A percentile compares a stretch with the other conserved stretches of the same genome.
These are phyloP conservation scores for Calonectria fujianensis DNA, from an alignment of 2,329 filamentous ascomycete genomes.

Conservation along the genomic window DNA sequence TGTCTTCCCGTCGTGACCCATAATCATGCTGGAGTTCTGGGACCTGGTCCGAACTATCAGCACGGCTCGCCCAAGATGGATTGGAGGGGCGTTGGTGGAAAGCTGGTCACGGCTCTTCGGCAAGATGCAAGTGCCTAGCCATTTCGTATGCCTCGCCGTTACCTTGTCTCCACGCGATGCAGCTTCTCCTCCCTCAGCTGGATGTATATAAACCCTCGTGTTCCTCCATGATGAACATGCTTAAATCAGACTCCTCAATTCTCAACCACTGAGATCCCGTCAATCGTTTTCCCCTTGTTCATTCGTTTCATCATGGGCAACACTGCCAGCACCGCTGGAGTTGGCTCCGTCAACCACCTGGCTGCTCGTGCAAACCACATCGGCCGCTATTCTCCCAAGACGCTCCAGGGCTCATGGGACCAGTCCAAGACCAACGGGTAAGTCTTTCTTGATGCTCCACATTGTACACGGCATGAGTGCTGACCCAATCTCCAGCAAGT, in stretches of 20 bases:
- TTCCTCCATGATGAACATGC: constrained; percentile 25
- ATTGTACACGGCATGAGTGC: not conserved
- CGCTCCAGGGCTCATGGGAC: constrained; percentile 43
- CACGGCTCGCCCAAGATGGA: constrained; percentile 18
- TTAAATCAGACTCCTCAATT: constrained; percentile 25
- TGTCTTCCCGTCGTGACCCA: constrained; percentile 5
- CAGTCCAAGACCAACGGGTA: constrained; percentile 53
- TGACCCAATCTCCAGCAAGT: constrained; percentile 57
- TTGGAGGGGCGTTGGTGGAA: not conserved
- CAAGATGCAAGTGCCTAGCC: constrained; percentile 10
- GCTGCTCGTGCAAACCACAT: constrained; percentile 32
- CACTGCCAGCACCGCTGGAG: constrained; percentile 40
- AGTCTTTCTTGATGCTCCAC: not conserved
- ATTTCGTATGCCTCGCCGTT: not conserved
- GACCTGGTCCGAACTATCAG: constrained; percentile 21
- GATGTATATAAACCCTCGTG: constrained; percentile 46
- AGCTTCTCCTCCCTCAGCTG: constrained; percentile 13
- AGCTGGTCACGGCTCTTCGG: constrained; percentile 29
- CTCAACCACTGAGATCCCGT: constrained; percentile 22
- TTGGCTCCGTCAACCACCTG: constrained; percentile 36
- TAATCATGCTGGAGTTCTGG: constrained; percentile 11
- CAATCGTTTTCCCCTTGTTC: constrained; percentile 20
- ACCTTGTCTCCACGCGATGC: constrained; percentile 17
- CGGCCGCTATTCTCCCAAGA: constrained; percentile 27
- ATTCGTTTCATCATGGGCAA: constrained; percentile 49